A percentile compares a stretch with the other conserved stretches of the same genome.
phyloP scores from a whole-genome alignment of 228 moss, liverwort and hornwort species.

The Sphagnum magellanicum region DNA sequence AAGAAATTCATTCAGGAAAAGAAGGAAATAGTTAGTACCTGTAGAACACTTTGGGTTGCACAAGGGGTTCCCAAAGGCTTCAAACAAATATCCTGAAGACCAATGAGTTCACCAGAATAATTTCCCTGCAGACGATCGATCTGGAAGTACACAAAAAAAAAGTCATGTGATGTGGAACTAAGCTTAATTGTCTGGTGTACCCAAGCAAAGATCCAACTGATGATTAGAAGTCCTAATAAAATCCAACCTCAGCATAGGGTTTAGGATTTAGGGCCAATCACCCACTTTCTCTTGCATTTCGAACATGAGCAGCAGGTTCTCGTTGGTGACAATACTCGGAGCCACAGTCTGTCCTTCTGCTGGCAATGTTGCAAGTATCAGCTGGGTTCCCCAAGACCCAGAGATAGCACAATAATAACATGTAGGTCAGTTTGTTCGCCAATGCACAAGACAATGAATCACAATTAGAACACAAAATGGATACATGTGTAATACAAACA shows the following conservation, averaged over 20 bases:
- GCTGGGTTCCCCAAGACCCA: conserved; percentile 31
- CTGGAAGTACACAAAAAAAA: conserved; percentile 21
- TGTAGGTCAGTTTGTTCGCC: neutral
- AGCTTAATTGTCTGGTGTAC: neutral
- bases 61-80: conserved; percentile 93
- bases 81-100: conserved; percentile 88
- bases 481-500: too few species aligned
- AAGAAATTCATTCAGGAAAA: too few species aligned
- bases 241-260: too few species aligned
- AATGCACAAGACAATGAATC: too few species aligned
- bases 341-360: conserved; percentile 36
- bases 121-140: conserved; percentile 75
- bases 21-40: conserved; percentile 29
- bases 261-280: too few species aligned
- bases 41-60: conserved; percentile 87
- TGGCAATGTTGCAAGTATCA: conserved; percentile 75
- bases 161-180: neutral
- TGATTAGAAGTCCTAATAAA: too few species aligned
- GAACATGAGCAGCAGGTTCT: conserved; percentile 82
- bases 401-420: neutral
- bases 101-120: conserved; percentile 47
- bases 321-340: conserved; percentile 72
- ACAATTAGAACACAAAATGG: too few species aligned
- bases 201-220: neutral
- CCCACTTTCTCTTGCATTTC: conserved; percentile 81